phyloP scores from a whole-genome alignment of 75 land plant genomes.

The Cunninghamia lanceolata region DNA sequence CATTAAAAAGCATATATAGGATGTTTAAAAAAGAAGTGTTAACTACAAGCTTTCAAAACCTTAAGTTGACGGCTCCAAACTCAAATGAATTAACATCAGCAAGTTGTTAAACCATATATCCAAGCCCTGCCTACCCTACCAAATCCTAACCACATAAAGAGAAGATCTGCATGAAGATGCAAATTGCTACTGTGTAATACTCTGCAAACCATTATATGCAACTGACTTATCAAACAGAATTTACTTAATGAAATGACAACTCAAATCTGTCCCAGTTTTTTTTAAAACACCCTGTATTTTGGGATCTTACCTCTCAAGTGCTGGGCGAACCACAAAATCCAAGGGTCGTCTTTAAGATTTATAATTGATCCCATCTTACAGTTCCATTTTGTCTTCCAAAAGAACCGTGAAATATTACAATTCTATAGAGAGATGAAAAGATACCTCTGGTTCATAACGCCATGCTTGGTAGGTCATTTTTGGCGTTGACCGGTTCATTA shows the following conservation, averaged over 20 bases:
- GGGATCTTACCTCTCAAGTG: neutral
- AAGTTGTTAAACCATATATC: neutral
- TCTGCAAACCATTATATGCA: neutral
- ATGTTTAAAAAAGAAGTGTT: neutral
- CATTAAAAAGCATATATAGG: neutral
- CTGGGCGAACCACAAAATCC: neutral
- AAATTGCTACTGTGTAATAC: neutral
- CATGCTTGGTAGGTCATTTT: constrained; percentile 84
- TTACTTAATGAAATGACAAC: neutral
- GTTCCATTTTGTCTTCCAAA: constrained; percentile 2
- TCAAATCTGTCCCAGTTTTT: neutral
- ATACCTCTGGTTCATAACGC: constrained; percentile 81
- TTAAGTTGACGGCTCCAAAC: neutral
- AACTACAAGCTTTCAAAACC: neutral
- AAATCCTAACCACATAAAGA: neutral
- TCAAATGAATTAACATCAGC: neutral
- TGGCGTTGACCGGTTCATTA: constrained; percentile 72
- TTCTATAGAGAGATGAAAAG: neutral
- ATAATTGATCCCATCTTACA: neutral
- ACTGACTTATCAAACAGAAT: neutral
- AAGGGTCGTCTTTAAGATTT: neutral
- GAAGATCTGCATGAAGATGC: neutral
- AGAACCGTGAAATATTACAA: neutral
- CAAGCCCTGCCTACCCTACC: neutral
- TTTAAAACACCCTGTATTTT: neutral